phyloP scores from a whole-genome alignment of 441 rosid species.

The Populus tomentosa region DNA sequence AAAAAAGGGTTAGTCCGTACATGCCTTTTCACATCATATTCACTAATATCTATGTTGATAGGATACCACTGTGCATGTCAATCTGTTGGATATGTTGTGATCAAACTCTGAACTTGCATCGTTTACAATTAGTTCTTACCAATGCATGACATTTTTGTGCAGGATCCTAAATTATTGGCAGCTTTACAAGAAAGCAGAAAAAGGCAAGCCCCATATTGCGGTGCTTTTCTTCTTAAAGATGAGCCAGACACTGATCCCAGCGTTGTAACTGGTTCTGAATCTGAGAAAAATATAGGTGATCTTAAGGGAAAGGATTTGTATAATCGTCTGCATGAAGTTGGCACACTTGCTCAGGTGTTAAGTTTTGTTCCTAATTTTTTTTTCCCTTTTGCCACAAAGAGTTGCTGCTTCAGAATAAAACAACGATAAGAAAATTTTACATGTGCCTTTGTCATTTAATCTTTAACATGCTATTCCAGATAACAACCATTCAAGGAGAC shows the following conservation, averaged over 20 bases:
- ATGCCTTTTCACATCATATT: not conserved
- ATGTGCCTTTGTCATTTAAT: slow-evolving; percentile 2
- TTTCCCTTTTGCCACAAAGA: not conserved
- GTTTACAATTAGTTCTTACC: not conserved
- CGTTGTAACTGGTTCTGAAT: slow-evolving; percentile 53
- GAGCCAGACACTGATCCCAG: slow-evolving; percentile 66
- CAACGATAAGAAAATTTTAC: not conserved
- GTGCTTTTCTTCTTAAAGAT: slow-evolving; percentile 95
- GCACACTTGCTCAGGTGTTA: slow-evolving; percentile 92
- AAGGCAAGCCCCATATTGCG: slow-evolving; percentile 95
- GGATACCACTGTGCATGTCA: not conserved
- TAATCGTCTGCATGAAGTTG: slow-evolving; percentile 90
- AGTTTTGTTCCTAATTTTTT: slow-evolving; percentile 12
- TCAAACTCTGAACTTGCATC: not conserved
- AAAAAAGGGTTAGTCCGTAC: not conserved
- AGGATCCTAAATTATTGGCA: slow-evolving; percentile 91
- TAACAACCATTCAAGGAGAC: slow-evolving; percentile 84
- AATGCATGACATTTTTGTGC: slow-evolving; percentile 14
- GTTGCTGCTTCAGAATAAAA: not conserved
- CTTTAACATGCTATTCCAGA: slow-evolving; percentile 44
- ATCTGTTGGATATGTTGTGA: not conserved
- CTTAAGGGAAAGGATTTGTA: slow-evolving; percentile 85
- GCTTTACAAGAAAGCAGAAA: slow-evolving; percentile 89
- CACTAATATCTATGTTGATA: not conserved
- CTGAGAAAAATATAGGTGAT: slow-evolving; percentile 62